Evolutionary conservation across 2,329 filamentous ascomycete genomes (phyloP), one percentile per base, ranked within the genome.

Genomic region (Pyricularia pennisetigena): DNA sequence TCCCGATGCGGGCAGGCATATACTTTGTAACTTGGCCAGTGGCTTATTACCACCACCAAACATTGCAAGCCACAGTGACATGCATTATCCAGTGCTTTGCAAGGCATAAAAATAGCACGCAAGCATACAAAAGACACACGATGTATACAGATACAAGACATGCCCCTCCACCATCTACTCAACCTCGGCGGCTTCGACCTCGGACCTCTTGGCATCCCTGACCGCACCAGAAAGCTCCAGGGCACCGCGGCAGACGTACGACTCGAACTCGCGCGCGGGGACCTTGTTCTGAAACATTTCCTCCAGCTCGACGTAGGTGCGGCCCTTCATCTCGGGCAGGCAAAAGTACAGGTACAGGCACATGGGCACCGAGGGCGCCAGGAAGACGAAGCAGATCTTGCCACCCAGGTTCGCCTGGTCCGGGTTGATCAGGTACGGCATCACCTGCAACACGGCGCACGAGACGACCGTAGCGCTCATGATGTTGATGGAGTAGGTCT

Each of bases 401-500:
- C 74, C 74, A 8, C 75, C 75, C 32, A 76, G 71, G 64, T 77
- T 76, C 26, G 75, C 74, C 66, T 77, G 70, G 28, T 72, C 73
- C 4, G 73, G 71, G 66, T 75, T 74, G 57, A 77, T 72, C 16
- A 77, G 70, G 30, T 75, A 75, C 7, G 75, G 75, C 69, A 76
- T 72, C 57, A 76, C 71, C 66, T 76, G 74, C 9, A 73, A 72
- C 9, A 75, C 70, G 61, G 75, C 54, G 69, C 74, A 76, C 1
- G 74, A 76, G 2, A 74, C 72, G 5, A 73, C 73, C 6, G 75
- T 77, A 3, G 73, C 70, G 10, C 67, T 69, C 73, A 77, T 74
- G 49, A 77, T 74, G 71, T 76, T 77, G 72, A 76, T 75, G 12
- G 72, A 74, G 70, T 76, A 76, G 0, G 75, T 76, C 69, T 76